Evolutionary conservation across 2,329 filamentous ascomycete genomes (phyloP).

Genomic region (Thermoascus crustaceus): DNA sequence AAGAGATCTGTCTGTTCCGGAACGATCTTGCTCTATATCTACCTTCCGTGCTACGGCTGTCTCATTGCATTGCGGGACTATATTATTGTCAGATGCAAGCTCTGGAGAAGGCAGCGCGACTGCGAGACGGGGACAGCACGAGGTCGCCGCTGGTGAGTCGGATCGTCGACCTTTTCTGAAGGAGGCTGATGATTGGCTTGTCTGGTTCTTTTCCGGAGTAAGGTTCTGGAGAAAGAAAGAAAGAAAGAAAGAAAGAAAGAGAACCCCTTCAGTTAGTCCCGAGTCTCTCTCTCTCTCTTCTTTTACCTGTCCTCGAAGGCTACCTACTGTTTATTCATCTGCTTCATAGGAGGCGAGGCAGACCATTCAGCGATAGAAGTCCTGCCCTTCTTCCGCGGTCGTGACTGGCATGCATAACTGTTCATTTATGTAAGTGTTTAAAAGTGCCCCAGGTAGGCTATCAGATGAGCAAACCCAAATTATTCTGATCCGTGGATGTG

Average conservation of each 20-base stretch:
- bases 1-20: constrained; percentile 4
- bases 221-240: background rate
- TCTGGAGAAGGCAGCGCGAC: too few relatives aligned
- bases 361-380: constrained; percentile 1
- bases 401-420: too few relatives aligned
- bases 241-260: too few relatives aligned
- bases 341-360: too few relatives aligned
- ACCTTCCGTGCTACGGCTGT: background rate
- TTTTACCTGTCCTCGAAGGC: too few relatives aligned
- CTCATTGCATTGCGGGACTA: background rate
- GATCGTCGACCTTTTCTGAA: constrained; percentile 16
- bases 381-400: too few relatives aligned
- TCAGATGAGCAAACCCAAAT: background rate
- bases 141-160: constrained; percentile 17
- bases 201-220: constrained; percentile 1
- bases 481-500: background rate
- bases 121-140: constrained; percentile 1
- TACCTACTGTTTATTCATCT: too few relatives aligned
- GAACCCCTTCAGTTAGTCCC: too few relatives aligned
- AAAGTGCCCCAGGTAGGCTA: constrained; percentile 1
- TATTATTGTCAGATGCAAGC: too few relatives aligned
- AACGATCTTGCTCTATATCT: background rate
- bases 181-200: constrained; percentile 10
- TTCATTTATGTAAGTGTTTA: background rate
- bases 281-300: too few relatives aligned